Percentiles rank a stretch among this genome's conserved stretches.
Evolutionary conservation across 345 rosid genomes (phyloP).

Genomic region (Euphorbia lathyris): DNA sequence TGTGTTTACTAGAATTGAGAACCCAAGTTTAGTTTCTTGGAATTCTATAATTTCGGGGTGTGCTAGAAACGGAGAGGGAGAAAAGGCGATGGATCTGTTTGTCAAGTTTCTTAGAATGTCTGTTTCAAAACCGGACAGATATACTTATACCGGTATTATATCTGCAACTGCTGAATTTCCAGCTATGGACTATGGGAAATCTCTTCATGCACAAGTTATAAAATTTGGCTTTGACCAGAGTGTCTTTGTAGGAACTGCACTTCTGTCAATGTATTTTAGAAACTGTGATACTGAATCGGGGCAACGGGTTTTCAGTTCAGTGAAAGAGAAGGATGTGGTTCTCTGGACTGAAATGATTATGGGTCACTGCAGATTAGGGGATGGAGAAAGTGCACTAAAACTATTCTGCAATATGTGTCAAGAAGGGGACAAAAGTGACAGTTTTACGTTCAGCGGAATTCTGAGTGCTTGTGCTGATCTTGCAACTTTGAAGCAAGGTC

Average conservation of each 20-base stretch:
- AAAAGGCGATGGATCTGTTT: constrained; percentile 52
- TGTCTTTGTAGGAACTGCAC: constrained; percentile 59
- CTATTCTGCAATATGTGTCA: constrained; percentile 49
- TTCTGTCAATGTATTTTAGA: constrained; percentile 72
- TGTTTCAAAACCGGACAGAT: constrained; percentile 62
- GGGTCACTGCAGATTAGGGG: constrained; percentile 65
- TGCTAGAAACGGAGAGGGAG: constrained; percentile 57
- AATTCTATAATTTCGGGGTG: constrained; percentile 73
- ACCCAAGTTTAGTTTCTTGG: constrained; percentile 70
- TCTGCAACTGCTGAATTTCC: constrained; percentile 43
- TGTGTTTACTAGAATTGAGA: constrained; percentile 45
- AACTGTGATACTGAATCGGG: constrained; percentile 58
- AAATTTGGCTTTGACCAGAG: constrained; percentile 52
- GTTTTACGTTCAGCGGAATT: constrained; percentile 70
- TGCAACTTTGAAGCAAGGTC: constrained; percentile 65
- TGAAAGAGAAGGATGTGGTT: constrained; percentile 58
- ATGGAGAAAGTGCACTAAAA: constrained; percentile 49
- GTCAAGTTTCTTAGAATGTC: constrained; percentile 34
- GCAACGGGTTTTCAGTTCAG: constrained; percentile 38
- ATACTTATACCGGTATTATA: constrained; percentile 68
- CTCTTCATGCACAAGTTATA: constrained; percentile 57
- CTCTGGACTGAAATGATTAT: constrained; percentile 92
- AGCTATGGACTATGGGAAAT: constrained; percentile 44
- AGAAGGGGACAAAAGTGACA: constrained; percentile 51
- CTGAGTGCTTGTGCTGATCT: constrained; percentile 77